Evolutionary conservation across 2,329 filamentous ascomycete species (phyloP), one percentile per base, ranked within the genome.

Genomic region (Ophiostoma sp.): DNA sequence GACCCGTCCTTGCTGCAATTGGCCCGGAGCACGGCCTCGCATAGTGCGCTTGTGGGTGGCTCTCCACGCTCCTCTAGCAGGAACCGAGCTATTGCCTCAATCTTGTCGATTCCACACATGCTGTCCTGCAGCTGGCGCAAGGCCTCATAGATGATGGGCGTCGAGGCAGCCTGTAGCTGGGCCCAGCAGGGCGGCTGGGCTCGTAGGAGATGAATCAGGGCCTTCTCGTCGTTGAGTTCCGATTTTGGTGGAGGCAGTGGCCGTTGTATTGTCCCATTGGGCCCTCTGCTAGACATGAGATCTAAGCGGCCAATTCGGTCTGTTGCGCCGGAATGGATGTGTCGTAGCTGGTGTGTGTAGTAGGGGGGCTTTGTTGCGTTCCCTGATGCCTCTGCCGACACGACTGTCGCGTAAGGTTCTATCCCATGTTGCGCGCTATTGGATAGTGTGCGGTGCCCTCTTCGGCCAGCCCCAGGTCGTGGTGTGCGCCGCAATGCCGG

Each of bases 21-120:
- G 64, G 88, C 86, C 69, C 88, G 82, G 73, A 96, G 87, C 66
- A 96, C 79, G 14, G 89, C 87, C 73, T 91, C 87, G 77, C 95
- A 97, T 66, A 92, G 79, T 67, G 83, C 79, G 2, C 81, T 74
- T 73, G 84, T 86, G 2, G 86, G 85, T 66, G 77, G 75, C 73
- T 88, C 83, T 1, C 79, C 76, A 16, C 86, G 81, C n/a, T 81
- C 78, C 58, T 77, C 77, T 12, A 93, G 76, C 42, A 93, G 79
- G 69, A 86, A 83, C 64, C 83, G 81, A 14, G 89, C 84, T 7
- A 89, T 71, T 0, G 76, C 75, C 2, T 78, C 75, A 11, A 82
- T 78, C 44, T 77, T 72, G 12, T 74, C 65, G 67, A 79, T 81
- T 8, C 78, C 74, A 0, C 77, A 79, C 64, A 78, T 74, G n/a